Evolutionary conservation across 75 land plant species (phyloP), one percentile per base, ranked within the genome.

Genomic region (Gnetum montanum): DNA sequence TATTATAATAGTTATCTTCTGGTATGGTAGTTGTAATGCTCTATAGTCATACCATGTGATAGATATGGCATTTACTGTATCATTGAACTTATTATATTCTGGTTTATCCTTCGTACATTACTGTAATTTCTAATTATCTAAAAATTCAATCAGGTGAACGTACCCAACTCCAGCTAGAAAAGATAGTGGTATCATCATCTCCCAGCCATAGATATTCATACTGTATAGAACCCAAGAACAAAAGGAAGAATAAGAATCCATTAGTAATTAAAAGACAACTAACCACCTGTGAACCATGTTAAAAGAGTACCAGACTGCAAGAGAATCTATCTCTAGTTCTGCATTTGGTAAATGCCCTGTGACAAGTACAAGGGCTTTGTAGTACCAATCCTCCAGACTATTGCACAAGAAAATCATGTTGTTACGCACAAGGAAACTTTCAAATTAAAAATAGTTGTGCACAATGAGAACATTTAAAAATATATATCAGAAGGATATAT

Each of bases 141-240:
- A 48, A 27, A 24, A 48, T 11, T 16, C 12, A 10, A 12, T 5
- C 16, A 43, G 5, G 16, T 43, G 15, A 25, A 15, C 22, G 13
- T 47, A 62, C 71, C 71, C 65, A 12, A 59, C 55, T 2, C 31
- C 71, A 35, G 59, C 71, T 11, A 55, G 56, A 58, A 69, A 54
- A 20, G 38, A 65, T 4, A 62, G 33, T 5, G 65, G 59, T 46
- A 69, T 62, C 65, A 69, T 69, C 59, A 62, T 5, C 52, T 69
- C 66, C 48, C 61, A 59, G n/a, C 71, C 71, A 19, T 62, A 62
- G 22, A 69, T 69, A n/a, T 27, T 62, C 71, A 69, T 69, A 50
- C 30, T 34, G 11, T 12, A 54, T n/a, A 6, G 31, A 24, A 11
- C n/a, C n/a, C n/a, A n/a, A n/a, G n/a, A 54, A 31, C 18, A 20